Conservation (phyloP, 1,284 basidiomycete species). For the Heterobasidion occidentale region DNA sequence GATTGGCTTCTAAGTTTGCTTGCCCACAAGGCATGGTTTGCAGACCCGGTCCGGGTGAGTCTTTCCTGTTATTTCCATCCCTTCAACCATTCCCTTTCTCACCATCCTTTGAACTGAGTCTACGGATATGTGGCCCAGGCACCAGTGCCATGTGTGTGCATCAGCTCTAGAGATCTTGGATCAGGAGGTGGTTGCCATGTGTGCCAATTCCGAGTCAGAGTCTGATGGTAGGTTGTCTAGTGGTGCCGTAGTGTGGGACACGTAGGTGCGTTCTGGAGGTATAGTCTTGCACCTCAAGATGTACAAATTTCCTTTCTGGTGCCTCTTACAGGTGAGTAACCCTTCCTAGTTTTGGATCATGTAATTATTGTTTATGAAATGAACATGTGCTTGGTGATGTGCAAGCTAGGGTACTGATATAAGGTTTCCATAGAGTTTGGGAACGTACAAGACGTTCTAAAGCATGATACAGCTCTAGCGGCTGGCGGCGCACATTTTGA, state of each 20-base stretch:
- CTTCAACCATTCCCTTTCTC: background rate
- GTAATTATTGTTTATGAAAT: conserved; percentile 3
- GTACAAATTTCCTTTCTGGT: conserved; percentile 8
- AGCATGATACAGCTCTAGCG: background rate
- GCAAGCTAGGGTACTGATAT: conserved; percentile 14
- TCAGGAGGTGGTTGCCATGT: background rate
- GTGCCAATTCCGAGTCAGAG: no score
- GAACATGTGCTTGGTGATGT: background rate
- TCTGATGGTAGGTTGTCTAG: no score
- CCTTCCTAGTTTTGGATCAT: conserved; percentile 2
- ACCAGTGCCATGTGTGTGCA: conserved; percentile 17
- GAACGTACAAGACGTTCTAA: conserved; percentile 13
- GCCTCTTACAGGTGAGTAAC: background rate
- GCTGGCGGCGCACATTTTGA: background rate
- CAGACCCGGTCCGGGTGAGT: background rate
- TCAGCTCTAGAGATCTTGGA: conserved; percentile 3
- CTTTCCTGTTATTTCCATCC: background rate
- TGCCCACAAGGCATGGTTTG: conserved; percentile 1
- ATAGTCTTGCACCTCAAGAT: conserved; percentile 1
- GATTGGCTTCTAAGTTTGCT: background rate
- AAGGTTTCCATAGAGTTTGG: conserved; percentile 15
- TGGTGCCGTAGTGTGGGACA: no score
- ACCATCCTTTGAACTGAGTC: conserved; percentile 10
- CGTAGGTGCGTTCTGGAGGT: background rate
- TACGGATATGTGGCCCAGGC: conserved; percentile 16